phyloP scores from a whole-genome alignment of 306 rosid genomes.

The Medicago arabica region DNA sequence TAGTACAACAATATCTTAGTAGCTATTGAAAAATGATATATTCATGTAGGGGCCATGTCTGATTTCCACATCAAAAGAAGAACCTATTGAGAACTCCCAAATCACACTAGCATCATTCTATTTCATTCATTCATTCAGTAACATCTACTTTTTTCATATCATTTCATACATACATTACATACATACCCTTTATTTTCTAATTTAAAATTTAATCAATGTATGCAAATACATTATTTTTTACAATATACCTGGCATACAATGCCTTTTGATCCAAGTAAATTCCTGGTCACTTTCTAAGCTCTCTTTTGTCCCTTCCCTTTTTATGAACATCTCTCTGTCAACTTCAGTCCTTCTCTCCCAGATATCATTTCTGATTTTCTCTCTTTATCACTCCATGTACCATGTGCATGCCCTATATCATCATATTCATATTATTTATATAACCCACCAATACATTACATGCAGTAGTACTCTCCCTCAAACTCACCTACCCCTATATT shows the following conservation, averaged over 20 bases:
- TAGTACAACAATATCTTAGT: conserved; percentile 56
- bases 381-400: conserved; percentile 60
- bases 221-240: too few relatives aligned
- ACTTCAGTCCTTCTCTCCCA: conserved; percentile 91
- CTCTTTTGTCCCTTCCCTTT: conserved; percentile 96
- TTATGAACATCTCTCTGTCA: conserved; percentile 75
- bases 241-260: neutral
- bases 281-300: conserved; percentile 70
- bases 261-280: conserved; percentile 67
- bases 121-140: conserved; percentile 76
- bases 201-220: neutral
- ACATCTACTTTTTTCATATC: conserved; percentile 48
- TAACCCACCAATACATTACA: conserved; percentile 39
- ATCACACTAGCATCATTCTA: conserved; percentile 55
- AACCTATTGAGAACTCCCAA: conserved; percentile 51
- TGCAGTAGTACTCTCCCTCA: conserved; percentile 14
- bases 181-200: neutral
- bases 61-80: conserved; percentile 55
- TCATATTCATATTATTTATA: neutral
- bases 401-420: conserved; percentile 35
- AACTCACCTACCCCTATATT: conserved; percentile 32
- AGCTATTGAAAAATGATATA: conserved; percentile 28
- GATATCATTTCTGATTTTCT: conserved; percentile 73
- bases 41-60: conserved; percentile 43
- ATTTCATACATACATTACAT: conserved; percentile 34